Evolutionary conservation across 1,284 basidiomycete species (phyloP), one percentile per base, ranked within the genome.

Genomic region (Rhizopogon parksii): DNA sequence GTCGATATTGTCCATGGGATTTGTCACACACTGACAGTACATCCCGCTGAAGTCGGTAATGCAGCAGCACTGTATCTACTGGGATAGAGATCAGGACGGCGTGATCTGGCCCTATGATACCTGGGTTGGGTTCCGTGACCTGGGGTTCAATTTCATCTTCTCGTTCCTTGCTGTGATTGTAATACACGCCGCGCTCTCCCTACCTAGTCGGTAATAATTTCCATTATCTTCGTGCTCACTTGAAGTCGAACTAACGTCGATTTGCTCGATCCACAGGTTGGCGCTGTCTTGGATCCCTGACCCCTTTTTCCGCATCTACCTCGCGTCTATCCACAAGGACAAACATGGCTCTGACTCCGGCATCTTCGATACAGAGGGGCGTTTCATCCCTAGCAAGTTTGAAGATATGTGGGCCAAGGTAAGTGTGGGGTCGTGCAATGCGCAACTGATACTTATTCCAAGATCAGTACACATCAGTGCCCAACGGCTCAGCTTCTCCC

Each of bases 261-360:
- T 30, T 30, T 9, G 27, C 8, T 30, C 32, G 25, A 39, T 30
- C 63, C 14, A 30, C 37, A 64, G 62, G 24, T 43, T 64, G 19
- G 54, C 54, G 11, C 34, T 51, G 36, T 54, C 55, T 30, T 56
- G 49, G 46, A 4, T 61, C 3, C 71, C 71, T 0, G 76, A 78
- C 51, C 76, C 74, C 0, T 68, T 72, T 54, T 68, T 73, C 55
- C 66, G 76, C 30, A 67, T 78, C 55, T 69, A 68, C 51, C 47
- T 75, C 30, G 57, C 56, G 48, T 69, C 68, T 55, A 71, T 77
- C 40, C 72, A 75, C 45, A 63, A 68, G 14, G 61, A 59, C 58
- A 78, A 77, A 61, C 76, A 78, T 50, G 76, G 76, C 4, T 69
- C 68, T 21, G 76, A 77, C 57, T 65, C 72, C 14, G 72, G 71